Conservation (phyloP, 768 basidiomycete species). For the Scleroderma citrinum region DNA sequence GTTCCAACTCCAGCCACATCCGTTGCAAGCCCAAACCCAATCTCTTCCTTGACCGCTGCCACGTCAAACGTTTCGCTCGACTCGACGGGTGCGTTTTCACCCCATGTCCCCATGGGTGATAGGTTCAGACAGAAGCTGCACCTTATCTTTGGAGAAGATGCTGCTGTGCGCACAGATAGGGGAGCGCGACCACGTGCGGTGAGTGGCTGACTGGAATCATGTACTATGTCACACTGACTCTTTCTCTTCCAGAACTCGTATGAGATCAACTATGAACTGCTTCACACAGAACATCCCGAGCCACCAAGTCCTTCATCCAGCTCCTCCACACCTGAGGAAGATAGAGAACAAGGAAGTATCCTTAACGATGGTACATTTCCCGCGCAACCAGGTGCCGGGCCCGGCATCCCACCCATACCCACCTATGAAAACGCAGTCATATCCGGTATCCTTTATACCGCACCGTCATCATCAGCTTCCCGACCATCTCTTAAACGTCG, state of each 20-base stretch:
- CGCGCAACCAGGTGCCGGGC: background rate
- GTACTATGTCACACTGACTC: background rate
- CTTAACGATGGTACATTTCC: background rate
- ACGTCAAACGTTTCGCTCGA: background rate
- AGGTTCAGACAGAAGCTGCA: conserved; percentile 16
- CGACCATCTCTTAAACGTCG: background rate
- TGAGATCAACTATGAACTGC: background rate
- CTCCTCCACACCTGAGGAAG: background rate
- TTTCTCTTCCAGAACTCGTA: background rate
- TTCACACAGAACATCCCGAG: background rate
- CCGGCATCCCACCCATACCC: background rate
- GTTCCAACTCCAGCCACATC: background rate
- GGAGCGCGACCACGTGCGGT: conserved; percentile 17
- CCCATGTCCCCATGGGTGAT: conserved; percentile 15
- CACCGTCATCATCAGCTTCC: background rate
- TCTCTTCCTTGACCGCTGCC: background rate
- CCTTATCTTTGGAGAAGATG: conserved; percentile 14
- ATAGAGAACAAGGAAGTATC: background rate
- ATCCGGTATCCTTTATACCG: background rate
- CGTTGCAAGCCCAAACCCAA: background rate
- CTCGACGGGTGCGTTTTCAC: conserved; percentile 1
- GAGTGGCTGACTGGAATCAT: background rate
- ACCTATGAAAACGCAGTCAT: background rate
- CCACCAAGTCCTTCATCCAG: background rate
- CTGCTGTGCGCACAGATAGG: conserved; percentile 18